A percentile compares a stretch with the other conserved stretches of the same genome.
These are phyloP conservation scores for Saksenaea vasiformis DNA, from an alignment of 371 early-diverging fungal genomes.

Conservation along the genomic window DNA sequence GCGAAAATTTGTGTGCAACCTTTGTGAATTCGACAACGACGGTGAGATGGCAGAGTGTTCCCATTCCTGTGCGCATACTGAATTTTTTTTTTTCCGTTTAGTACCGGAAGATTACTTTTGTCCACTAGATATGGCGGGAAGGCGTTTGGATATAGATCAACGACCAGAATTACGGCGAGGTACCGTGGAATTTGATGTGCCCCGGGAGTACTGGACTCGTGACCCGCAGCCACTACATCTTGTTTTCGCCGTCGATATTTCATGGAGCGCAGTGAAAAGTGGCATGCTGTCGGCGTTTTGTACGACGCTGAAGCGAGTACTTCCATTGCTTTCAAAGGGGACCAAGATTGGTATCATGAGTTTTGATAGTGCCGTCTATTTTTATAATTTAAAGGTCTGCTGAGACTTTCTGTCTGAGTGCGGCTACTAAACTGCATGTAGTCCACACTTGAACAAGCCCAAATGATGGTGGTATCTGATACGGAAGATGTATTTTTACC, in stretches of 20 bases:
- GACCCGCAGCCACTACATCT: constrained; percentile 70
- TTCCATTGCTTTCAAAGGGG: constrained; percentile 58
- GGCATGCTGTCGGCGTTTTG: constrained; percentile 78
- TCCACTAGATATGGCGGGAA: constrained; percentile 90
- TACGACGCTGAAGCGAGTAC: constrained; percentile 60
- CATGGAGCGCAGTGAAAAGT: constrained; percentile 78
- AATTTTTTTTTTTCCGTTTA: too few species aligned
- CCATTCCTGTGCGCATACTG: too few species aligned
- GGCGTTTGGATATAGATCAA: constrained; percentile 79
- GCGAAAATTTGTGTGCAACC: constrained; percentile 87
- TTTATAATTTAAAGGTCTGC: constrained; percentile 86
- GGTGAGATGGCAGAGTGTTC: too few species aligned
- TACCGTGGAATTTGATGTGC: constrained; percentile 88
- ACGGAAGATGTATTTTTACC: constrained; percentile 93
- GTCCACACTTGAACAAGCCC: constrained; percentile 78
- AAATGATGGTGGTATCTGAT: constrained; percentile 96
- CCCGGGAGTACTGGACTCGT: constrained; percentile 72
- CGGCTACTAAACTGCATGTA: constrained; percentile 17
- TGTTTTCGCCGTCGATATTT: constrained; percentile 94
- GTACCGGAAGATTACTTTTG: constrained; percentile 89
- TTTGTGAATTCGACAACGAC: constrained; percentile 87
- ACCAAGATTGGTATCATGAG: constrained; percentile 87
- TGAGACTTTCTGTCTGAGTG: background rate
- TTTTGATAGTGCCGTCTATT: constrained; percentile 91
- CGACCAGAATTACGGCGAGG: constrained; percentile 93